Conservation (phyloP, 140 eudicot genomes). For the Stevia rebaudiana region DNA sequence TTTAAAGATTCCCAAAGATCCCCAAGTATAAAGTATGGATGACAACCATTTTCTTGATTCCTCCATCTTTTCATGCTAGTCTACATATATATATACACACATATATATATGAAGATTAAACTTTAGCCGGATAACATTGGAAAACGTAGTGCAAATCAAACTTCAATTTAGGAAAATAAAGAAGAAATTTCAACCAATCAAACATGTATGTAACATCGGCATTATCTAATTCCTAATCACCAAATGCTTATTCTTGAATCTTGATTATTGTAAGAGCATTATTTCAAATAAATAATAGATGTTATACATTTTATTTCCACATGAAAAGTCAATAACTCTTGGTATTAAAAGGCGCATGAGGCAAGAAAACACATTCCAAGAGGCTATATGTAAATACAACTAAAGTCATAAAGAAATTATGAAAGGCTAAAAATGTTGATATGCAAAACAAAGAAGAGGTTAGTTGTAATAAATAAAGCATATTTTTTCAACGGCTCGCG, state of each 20-base stretch:
- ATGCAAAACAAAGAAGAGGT: no score
- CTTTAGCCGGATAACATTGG: no score
- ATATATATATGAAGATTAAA: no score
- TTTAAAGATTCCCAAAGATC: conserved; percentile 96
- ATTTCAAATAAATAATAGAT: background rate
- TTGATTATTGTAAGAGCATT: background rate
- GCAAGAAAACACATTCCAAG: no score
- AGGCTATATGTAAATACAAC: no score
- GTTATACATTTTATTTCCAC: conserved; percentile 12
- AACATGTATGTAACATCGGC: background rate
- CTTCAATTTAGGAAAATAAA: background rate
- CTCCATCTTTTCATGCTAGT: conserved; percentile 66
- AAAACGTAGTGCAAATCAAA: background rate
- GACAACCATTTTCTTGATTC: conserved; percentile 40
- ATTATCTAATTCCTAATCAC: background rate
- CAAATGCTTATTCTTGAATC: background rate
- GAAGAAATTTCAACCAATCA: background rate
- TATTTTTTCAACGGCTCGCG: no score
- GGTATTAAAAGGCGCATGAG: no score
- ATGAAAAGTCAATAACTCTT: background rate
- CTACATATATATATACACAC: conserved; percentile 47
- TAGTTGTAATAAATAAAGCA: no score
- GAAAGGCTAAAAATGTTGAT: no score
- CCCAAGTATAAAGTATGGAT: conserved; percentile 68
- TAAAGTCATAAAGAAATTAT: no score